Evolutionary conservation across 768 basidiomycete genomes (phyloP).

Genomic region (Leucogyrophana mollusca): DNA sequence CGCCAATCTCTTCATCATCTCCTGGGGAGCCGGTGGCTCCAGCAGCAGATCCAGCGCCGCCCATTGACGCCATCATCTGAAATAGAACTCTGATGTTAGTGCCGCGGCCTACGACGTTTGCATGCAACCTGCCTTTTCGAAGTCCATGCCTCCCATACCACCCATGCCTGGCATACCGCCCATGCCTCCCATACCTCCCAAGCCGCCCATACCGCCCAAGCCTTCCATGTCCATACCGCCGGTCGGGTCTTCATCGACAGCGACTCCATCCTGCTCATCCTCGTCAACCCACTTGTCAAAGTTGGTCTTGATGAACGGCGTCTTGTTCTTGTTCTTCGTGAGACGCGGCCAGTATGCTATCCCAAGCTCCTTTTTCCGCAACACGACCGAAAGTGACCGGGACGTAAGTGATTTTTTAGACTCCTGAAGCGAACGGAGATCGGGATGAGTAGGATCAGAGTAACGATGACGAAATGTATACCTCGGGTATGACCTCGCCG

Average conservation of each 20-base stretch:
- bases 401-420: slow-evolving; percentile 60
- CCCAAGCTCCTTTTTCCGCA: slow-evolving; percentile 79
- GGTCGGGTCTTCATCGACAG: slow-evolving; percentile 36
- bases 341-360: slow-evolving; percentile 91
- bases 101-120: neutral
- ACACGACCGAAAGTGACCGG: slow-evolving; percentile 62
- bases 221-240: slow-evolving; percentile 41
- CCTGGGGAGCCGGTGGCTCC: neutral
- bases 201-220: slow-evolving; percentile 48
- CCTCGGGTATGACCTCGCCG: slow-evolving; percentile 75
- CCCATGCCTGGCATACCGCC: slow-evolving; percentile 39
- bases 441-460: slow-evolving; percentile 6
- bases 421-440: slow-evolving; percentile 40
- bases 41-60: slow-evolving; percentile 18
- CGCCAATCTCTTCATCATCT: slow-evolving; percentile 24
- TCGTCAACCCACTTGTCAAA: slow-evolving; percentile 97
- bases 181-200: slow-evolving; percentile 46
- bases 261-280: slow-evolving; percentile 84
- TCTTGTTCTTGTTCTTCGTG: slow-evolving; percentile 83
- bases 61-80: slow-evolving; percentile 44
- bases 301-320: slow-evolving; percentile 88
- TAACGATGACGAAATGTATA: slow-evolving; percentile 23
- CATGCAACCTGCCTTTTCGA: slow-evolving; percentile 51
- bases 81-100: slow-evolving; percentile 2
- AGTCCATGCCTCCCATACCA: slow-evolving; percentile 48